A percentile compares a stretch with the other conserved stretches of the same genome.
Evolutionary conservation across 2,329 filamentous ascomycete species (phyloP).

Genomic region (Aspergillus eucalypticola): DNA sequence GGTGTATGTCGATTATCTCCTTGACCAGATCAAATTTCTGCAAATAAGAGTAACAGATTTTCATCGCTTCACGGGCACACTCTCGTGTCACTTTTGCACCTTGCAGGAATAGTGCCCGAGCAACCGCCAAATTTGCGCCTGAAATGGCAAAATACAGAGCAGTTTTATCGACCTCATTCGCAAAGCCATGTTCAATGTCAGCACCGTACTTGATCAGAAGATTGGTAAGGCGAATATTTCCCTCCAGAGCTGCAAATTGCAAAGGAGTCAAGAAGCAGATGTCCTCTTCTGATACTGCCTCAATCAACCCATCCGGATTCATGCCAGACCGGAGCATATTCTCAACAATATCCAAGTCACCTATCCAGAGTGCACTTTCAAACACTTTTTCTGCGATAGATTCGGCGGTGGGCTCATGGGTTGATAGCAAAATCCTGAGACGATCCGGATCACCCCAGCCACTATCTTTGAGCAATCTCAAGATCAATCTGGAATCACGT

Average conservation of each 20-base stretch:
- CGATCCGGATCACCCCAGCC: conserved; percentile 2
- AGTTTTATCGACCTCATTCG: neutral
- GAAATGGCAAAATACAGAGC: conserved; percentile 5
- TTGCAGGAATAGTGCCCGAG: neutral
- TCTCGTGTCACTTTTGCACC: conserved; percentile 5
- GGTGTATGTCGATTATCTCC: neutral
- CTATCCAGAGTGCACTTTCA: conserved; percentile 12
- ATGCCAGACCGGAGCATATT: neutral
- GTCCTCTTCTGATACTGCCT: neutral
- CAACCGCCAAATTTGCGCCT: accelerated
- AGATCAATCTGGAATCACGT: neutral
- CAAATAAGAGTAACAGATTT: too few species aligned
- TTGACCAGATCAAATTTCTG: neutral
- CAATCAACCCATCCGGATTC: neutral
- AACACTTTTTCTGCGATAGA: conserved; percentile 20
- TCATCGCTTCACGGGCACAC: neutral
- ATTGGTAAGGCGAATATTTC: neutral
- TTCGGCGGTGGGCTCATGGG: conserved; percentile 19
- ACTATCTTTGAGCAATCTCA: conserved; percentile 3
- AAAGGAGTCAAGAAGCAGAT: conserved; percentile 3
- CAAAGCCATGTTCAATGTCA: neutral
- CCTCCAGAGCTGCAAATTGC: neutral
- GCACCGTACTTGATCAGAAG: neutral
- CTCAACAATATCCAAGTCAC: neutral
- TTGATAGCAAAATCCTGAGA: conserved; percentile 1